Percentiles rank a stretch among this genome's conserved stretches.
Conservation (phyloP, 768 basidiomycete species). For the Amylocystis lapponica region DNA sequence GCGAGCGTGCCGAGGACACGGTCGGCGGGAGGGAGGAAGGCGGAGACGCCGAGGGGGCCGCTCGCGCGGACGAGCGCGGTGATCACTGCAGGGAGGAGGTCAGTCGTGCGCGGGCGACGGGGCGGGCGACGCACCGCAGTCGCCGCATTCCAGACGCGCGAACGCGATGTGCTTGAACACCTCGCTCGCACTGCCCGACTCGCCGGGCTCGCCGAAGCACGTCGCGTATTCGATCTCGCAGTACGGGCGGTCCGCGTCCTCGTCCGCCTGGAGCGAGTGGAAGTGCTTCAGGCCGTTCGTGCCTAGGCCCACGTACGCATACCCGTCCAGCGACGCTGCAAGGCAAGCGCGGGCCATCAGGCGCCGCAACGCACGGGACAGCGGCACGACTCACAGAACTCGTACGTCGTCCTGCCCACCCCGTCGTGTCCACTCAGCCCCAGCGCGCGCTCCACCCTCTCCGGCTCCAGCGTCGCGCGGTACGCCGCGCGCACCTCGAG, state of each 20-base stretch:
- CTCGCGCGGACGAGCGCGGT: slow-evolving; percentile 25
- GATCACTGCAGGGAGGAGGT: slow-evolving; percentile 18
- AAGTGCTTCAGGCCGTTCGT: slow-evolving; percentile 8
- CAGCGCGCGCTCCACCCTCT: slow-evolving; percentile 13
- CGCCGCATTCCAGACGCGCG: slow-evolving; percentile 28
- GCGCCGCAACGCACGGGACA: neutral
- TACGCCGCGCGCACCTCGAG: slow-evolving; percentile 9
- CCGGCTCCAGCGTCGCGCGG: slow-evolving; percentile 15
- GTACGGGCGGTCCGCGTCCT: slow-evolving; percentile 7
- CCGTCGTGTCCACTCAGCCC: slow-evolving; percentile 10
- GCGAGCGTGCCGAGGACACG: slow-evolving; percentile 9
- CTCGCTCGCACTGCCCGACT: slow-evolving; percentile 18
- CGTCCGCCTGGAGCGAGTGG: slow-evolving; percentile 8
- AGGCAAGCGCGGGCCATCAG: neutral
- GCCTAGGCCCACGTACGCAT: slow-evolving; percentile 22
- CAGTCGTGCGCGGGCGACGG: neutral
- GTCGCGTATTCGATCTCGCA: slow-evolving; percentile 17
- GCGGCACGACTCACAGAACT: slow-evolving; percentile 14
- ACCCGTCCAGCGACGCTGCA: slow-evolving; percentile 28
- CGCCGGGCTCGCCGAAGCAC: slow-evolving; percentile 18
- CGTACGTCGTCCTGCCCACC: slow-evolving; percentile 14
- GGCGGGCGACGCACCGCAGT: slow-evolving; percentile 19
- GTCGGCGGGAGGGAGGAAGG: slow-evolving; percentile 27
- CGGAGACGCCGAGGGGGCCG: slow-evolving; percentile 27
- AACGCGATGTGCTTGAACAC: slow-evolving; percentile 31